Base-by-base conservation (phyloP, 192 early-diverging fungal species). In the Radiomyces spectabilis region DNA sequence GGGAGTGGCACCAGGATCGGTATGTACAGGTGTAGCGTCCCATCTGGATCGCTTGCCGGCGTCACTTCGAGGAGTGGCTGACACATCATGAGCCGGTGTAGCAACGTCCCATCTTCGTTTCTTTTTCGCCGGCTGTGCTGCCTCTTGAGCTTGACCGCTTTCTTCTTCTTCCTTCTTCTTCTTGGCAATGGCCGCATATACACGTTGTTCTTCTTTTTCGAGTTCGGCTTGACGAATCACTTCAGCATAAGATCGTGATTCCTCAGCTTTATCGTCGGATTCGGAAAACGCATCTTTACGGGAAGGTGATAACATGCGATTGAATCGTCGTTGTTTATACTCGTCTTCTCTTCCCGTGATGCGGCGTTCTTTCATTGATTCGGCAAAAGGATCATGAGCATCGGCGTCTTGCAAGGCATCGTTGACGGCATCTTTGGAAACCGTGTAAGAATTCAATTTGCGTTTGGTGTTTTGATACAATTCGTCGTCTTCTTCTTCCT, bases 291-390 rank as follows among this genome's bases (percentile, higher is more conserved):
- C 83, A 58, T 97, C 93, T 15, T 63, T 69, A 13, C 89, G 74
- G 33, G 88, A 85, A 4, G 92, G 91, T 4, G 93, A 94, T 16
- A 99, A 79, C 22, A 68, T 63, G 7, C 96, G 77, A 42, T 79
- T 84, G 34, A 80, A 77, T 21, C 94, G 68, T n/a, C 91, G 81
- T 51, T 77, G 79, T 34, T 89, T 86, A 58, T 97, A 95, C 32
- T 94, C 91, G 63, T 79, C 81, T 57, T 97, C 89, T 39, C 91
- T 66, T 29, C 95, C 93, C 5, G 83, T 82, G 50, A 95, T 92
- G 7, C 78, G 70, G 7, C 81, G 68, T 19, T 68, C 66, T 2
- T 55, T 61, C 2, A 52, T 68, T 24, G 69, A 69, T 30, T 65
- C 79, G 51, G 76, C 83, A 74, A 89, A 80, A 8, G 84, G 79